Evolutionary conservation across 495 filamentous ascomycete species (phyloP).

Genomic region (Saxophila tyrrhenica): DNA sequence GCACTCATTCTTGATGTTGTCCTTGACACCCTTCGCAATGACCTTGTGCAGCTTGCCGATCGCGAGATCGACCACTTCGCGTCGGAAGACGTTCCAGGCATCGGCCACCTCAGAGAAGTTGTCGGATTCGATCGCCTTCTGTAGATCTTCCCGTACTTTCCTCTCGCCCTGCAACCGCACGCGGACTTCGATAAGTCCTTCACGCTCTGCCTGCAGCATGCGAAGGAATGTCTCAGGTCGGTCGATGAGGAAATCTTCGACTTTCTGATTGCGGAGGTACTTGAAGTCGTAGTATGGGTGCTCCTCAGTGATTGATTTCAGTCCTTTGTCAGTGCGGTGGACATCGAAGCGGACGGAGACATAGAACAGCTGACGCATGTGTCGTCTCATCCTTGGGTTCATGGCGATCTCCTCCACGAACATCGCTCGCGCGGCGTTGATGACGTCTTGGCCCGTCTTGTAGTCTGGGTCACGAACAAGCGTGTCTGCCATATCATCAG

Average conservation of each 20-base stretch:
- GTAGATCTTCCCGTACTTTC: constrained; percentile 60
- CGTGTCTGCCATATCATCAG: constrained; percentile 65
- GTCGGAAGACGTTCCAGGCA: constrained; percentile 80
- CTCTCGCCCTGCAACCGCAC: constrained; percentile 64
- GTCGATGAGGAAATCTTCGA: constrained; percentile 60
- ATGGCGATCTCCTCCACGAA: constrained; percentile 82
- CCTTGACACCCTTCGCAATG: constrained; percentile 83
- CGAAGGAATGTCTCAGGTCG: constrained; percentile 80
- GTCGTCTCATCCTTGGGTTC: constrained; percentile 82
- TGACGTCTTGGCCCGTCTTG: constrained; percentile 58
- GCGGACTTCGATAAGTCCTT: constrained; percentile 76
- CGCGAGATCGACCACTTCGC: constrained; percentile 72
- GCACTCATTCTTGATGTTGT: constrained; percentile 79
- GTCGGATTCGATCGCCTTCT: constrained; percentile 76
- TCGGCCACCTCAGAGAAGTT: constrained; percentile 92
- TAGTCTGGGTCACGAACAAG: constrained; percentile 57
- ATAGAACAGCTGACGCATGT: constrained; percentile 73
- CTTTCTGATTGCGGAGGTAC: constrained; percentile 78
- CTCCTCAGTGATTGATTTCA: constrained; percentile 88
- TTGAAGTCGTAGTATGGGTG: constrained; percentile 98
- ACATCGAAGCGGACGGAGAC: constrained; percentile 71
- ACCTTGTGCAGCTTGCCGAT: constrained; percentile 69
- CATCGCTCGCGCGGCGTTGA: constrained; percentile 70
- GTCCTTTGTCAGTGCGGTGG: constrained; percentile 81
- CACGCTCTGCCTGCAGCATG: constrained; percentile 94